These are phyloP conservation scores for Candida succiphila DNA, from an alignment of 805 yeast genomes.

Conservation along the genomic window DNA sequence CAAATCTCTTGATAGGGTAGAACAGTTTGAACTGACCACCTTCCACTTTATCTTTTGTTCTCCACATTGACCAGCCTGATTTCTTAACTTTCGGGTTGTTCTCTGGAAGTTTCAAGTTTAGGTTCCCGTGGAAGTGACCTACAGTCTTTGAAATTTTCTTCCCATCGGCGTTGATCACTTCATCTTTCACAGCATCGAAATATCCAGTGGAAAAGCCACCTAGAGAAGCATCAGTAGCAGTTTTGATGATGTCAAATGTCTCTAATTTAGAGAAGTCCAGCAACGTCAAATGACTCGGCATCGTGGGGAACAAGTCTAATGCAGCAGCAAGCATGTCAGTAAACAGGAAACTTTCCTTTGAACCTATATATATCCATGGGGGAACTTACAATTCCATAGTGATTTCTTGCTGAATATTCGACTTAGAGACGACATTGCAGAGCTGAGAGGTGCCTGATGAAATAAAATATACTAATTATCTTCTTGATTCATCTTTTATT, in stretches of 20 bases:
- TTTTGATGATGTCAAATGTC: conserved; percentile 39
- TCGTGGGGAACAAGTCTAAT: conserved; percentile 4
- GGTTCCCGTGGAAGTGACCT: conserved; percentile 64
- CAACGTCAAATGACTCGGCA: conserved; percentile 26
- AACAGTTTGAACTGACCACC: conserved; percentile 33
- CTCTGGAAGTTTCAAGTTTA: conserved; percentile 55
- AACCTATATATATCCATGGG: too few species aligned
- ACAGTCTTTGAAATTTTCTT: conserved; percentile 24
- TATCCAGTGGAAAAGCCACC: conserved; percentile 63
- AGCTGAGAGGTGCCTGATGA: too few species aligned
- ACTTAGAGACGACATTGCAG: too few species aligned
- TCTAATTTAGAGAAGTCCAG: conserved; percentile 48
- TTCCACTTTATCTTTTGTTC: conserved; percentile 56
- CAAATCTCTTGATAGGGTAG: conserved; percentile 24
- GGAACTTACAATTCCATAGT: too few species aligned
- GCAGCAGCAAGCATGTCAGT: too few species aligned
- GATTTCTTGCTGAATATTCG: too few species aligned
- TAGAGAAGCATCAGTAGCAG: conserved; percentile 63
- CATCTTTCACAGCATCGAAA: conserved; percentile 32
- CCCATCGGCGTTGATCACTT: conserved; percentile 1
- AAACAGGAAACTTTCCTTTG: too few species aligned
- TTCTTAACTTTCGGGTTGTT: conserved; percentile 52
- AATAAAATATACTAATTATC: too few species aligned
- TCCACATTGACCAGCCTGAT: conserved; percentile 74
- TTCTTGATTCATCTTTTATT: too few species aligned